Conservation (phyloP, 148 eudicot genomes). For the Persicaria maculosa region DNA sequence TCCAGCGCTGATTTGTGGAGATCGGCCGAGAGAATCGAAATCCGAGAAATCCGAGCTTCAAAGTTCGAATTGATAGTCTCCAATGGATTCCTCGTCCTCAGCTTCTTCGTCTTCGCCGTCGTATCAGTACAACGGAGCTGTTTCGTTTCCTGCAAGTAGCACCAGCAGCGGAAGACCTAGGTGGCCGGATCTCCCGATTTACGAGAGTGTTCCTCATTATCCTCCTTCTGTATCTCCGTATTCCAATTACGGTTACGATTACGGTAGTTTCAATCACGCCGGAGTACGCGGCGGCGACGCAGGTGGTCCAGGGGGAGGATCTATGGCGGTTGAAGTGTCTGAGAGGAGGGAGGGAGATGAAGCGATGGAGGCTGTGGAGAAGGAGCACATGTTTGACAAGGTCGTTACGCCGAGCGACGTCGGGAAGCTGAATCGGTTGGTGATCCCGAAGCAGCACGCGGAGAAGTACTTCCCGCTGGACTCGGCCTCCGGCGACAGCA, state of each 20-base stretch:
- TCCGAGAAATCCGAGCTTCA: neutral
- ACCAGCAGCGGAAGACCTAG: neutral
- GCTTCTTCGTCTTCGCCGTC: neutral
- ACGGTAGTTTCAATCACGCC: neutral
- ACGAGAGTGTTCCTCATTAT: slow-evolving; percentile 10
- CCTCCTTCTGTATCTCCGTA: neutral
- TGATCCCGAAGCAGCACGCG: slow-evolving; percentile 29
- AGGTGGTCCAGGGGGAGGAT: neutral
- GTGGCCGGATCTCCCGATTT: slow-evolving; percentile 11
- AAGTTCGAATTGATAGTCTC: neutral
- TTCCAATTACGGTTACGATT: neutral
- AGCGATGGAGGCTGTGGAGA: neutral
- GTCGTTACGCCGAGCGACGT: slow-evolving; percentile 28
- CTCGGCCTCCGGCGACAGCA: slow-evolving; percentile 10
- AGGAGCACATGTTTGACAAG: slow-evolving; percentile 21
- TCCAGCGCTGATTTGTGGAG: neutral
- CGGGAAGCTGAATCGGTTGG: slow-evolving; percentile 23
- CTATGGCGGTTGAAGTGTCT: neutral
- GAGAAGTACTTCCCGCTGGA: slow-evolving; percentile 20
- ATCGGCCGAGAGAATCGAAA: neutral
- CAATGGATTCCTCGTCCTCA: slow-evolving; percentile 9
- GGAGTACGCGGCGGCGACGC: neutral
- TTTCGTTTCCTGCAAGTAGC: neutral
- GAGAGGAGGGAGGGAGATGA: neutral
- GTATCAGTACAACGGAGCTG: neutral